Conservation (phyloP, 2,329 filamentous ascomycete genomes). For the Trichoderma hamatum region DNA sequence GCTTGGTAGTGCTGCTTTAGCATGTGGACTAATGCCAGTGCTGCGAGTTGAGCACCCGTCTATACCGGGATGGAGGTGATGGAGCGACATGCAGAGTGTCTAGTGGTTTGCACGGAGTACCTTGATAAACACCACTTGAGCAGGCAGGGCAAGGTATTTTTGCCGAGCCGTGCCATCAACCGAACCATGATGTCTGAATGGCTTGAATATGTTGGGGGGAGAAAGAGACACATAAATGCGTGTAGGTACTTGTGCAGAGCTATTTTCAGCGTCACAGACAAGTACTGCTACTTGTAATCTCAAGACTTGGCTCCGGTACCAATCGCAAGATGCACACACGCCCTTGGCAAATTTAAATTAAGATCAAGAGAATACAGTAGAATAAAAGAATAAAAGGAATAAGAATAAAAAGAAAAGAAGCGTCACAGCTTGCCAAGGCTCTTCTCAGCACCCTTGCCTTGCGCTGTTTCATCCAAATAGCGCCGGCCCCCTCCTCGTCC, state of each 20-base stretch:
- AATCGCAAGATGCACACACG: background rate
- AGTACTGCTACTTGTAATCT: background rate
- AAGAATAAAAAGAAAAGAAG: background rate
- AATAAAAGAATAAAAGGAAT: too few species aligned
- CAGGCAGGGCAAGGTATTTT: background rate
- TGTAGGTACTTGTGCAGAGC: background rate
- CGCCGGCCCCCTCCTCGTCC: background rate
- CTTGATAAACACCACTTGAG: background rate
- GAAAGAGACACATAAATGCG: background rate
- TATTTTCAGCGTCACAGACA: background rate
- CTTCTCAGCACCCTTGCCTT: conserved; percentile 10
- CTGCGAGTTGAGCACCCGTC: conserved; percentile 6
- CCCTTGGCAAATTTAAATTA: background rate
- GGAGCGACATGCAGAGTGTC: too few species aligned
- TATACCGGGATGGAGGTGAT: background rate
- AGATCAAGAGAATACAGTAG: background rate
- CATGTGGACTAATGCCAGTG: conserved; percentile 1
- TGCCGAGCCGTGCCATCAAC: background rate
- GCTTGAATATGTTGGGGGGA: background rate
- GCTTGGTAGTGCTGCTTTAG: background rate
- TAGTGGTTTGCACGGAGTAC: background rate
- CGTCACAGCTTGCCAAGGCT: conserved; percentile 2
- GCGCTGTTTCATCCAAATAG: conserved; percentile 21
- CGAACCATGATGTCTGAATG: background rate
- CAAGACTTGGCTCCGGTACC: background rate